These are phyloP conservation scores for Colletotrichum tamarilloi DNA, from an alignment of 2,329 filamentous ascomycete species.

Conservation along the genomic window DNA sequence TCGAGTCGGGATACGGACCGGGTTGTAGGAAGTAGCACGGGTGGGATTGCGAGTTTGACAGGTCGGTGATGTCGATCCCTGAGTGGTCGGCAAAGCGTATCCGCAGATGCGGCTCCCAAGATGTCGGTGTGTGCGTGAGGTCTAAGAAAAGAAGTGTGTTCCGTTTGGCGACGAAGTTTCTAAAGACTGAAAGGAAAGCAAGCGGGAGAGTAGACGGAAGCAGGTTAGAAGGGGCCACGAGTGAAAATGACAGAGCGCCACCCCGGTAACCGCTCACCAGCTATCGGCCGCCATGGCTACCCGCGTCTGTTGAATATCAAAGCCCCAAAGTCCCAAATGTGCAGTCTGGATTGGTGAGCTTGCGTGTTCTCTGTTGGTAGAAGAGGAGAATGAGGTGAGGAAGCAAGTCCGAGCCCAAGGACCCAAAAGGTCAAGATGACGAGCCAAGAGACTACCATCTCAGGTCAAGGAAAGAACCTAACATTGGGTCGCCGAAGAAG, in stretches of 20 bases:
- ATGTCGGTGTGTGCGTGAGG: neutral
- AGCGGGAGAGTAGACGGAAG: neutral
- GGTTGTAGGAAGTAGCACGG: neutral
- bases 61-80: constrained; percentile 6
- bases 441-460: neutral
- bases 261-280: constrained; percentile 20
- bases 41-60: neutral
- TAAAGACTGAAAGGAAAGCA: neutral
- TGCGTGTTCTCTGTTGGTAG: neutral
- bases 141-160: neutral
- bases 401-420: constrained; percentile 3
- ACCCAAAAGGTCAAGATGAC: neutral
- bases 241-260: constrained; percentile 31
- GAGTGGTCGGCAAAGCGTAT: neutral
- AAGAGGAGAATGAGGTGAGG: neutral
- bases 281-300: neutral
- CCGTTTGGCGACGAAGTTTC: neutral
- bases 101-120: constrained; percentile 3
- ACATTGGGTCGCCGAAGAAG: neutral
- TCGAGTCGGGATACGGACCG: neutral
- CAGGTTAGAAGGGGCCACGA: constrained; percentile 4
- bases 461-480: neutral
- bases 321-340: neutral
- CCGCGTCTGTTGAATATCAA: neutral
- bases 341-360: neutral